Evolutionary conservation across 2,329 filamentous ascomycete species (phyloP), one percentile per base, ranked within the genome.

Genomic region (Colletotrichum magnum): DNA sequence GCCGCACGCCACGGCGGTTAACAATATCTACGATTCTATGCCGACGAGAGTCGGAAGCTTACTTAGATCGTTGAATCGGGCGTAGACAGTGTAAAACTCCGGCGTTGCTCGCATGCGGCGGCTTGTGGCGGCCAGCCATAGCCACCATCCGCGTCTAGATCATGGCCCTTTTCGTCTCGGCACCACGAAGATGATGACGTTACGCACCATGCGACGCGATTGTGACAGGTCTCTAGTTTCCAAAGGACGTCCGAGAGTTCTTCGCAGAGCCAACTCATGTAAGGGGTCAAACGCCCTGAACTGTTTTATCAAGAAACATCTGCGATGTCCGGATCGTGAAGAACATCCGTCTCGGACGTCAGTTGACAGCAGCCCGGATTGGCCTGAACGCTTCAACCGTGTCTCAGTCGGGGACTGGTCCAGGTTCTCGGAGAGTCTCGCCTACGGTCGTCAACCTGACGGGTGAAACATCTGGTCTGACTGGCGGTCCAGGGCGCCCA

Each of bases 1-100:
- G 39, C n/a, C 39, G 54, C 59, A 54, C 59, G 59, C 59, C 59
- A 62, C 51, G 9, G 28, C 16, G 24, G 5, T 39, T 16, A 32
- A 16, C 16, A 41, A 16, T 24, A 15, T 24, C 16, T 13, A 48
- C n/a, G 43, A 16, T 24, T 39, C 36, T 39, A 13, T 13, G 7
- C 7, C 36, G 13, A 9, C 41, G 16, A 15, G 41, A 15, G 41
- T 39, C 13, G 36, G 13, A 39, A 39, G 36, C 36, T 13, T 39
- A 7, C 21, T 21, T n/a, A 9, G n/a, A 13, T 21, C 12, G 47
- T 50, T 21, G 18, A 24, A 52, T 36, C 32, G 32, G 32, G 32
- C 32, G 32, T 3, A 6, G 24, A 32, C 6, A 32, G 12, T 12
- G 28, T 18, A 24, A 54, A 16, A 13, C 21, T 54, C 28, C 12